Base-by-base conservation (phyloP, 228 moss, liverwort and hornwort species). In the Sphagnum magellanicum region DNA sequence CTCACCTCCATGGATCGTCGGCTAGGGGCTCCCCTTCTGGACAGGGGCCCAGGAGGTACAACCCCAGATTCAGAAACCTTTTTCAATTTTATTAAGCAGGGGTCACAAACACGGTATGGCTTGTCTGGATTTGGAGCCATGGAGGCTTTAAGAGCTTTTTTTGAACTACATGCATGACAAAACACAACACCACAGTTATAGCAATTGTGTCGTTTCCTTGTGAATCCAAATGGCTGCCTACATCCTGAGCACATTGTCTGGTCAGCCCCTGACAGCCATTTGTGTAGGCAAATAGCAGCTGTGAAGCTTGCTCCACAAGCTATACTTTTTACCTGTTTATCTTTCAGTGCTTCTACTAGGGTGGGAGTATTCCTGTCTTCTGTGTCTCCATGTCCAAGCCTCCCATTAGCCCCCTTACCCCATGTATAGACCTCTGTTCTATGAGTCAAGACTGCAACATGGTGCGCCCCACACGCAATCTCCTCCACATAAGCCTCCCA, bases 391-490 rank as follows among this genome's bases (percentile, higher is more conserved):
- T 93, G 98, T 0, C 98, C 98, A 68, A 98, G 83, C 55, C 98
- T 89, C 50, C 98, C 98, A 70, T 94, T 94, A 8, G 88, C 89
- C 59, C 94, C 98, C 79, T 83, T 94, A 13, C 98, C 98, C 98
- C 98, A 98, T 58, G 98, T 98, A 78, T 92, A 98, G 52, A 98
- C 98, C 80, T 98, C 98, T 50, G 87, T 83, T 74, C 92, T 94
- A 16, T 86, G 92, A 14, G 98, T 98, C 76, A 98, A 73, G 16
- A 90, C 92, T 14, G 90, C 98, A 60, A 98, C 98, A 77, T 98
- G 98, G 66, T 98, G 85, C 7, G 98, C 88, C 62, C 98, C 98
- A 68, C 98, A 98, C 0, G 90, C 76, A 48, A 98, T 78, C 70
- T 98, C 98, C 72, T 94, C 98, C 67, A 98, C 92, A 70, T 71